phyloP scores from a whole-genome alignment of 805 yeast genomes.

The Suhomyces canberraensis region DNA sequence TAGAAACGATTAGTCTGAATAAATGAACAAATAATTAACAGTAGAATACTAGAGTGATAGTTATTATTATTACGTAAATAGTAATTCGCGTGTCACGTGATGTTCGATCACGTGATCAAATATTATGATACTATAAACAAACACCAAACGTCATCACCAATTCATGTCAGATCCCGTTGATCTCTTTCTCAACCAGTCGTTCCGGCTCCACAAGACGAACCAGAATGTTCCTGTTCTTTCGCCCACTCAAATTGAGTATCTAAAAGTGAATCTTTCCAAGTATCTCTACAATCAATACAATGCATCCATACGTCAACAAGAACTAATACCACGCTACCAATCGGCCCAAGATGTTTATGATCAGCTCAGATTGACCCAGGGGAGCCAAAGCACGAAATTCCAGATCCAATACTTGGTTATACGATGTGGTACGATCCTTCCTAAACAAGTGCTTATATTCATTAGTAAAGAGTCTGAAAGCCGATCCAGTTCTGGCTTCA shows the following conservation, averaged over 20 bases:
- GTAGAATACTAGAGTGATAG: too few relatives aligned
- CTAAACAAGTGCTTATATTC: constrained; percentile 11
- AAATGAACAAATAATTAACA: too few relatives aligned
- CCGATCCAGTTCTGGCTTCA: constrained; percentile 1
- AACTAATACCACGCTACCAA: constrained; percentile 9
- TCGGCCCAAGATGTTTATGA: constrained; percentile 4
- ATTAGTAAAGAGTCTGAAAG: too few relatives aligned
- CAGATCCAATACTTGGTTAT: constrained; percentile 8
- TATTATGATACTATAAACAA: too few relatives aligned
- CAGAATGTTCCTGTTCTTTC: constrained; percentile 4
- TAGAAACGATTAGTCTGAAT: too few relatives aligned
- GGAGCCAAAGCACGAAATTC: constrained; percentile 1
- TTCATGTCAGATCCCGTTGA: too few relatives aligned
- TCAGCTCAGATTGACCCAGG: constrained; percentile 4
- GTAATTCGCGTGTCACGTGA: too few relatives aligned
- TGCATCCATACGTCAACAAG: constrained; percentile 1
- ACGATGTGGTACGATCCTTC: constrained; percentile 7
- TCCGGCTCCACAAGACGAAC: constrained; percentile 12
- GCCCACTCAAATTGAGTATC: constrained; percentile 2
- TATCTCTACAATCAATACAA: constrained; percentile 2
- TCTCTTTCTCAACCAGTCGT: constrained; percentile 13
- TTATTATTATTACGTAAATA: too few relatives aligned
- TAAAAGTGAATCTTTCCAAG: constrained; percentile 6
- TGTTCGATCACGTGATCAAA: too few relatives aligned
- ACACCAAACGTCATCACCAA: too few relatives aligned